Conservation (phyloP, 306 rosid genomes). For the Macrotyloma uniflorum region DNA sequence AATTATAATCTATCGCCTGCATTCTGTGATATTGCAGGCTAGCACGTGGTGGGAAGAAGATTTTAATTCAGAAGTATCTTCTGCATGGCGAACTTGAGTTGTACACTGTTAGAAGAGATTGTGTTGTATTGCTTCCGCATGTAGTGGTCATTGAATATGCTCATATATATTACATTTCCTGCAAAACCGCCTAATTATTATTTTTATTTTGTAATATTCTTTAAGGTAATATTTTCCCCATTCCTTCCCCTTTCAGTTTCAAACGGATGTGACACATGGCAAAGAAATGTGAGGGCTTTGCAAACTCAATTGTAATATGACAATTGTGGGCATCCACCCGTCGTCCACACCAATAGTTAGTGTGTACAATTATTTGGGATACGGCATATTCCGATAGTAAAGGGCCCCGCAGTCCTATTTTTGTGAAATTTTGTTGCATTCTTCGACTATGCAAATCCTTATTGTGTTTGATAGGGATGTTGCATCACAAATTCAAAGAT, state of each 20-base stretch:
- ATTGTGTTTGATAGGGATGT: neutral
- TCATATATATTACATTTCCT: neutral
- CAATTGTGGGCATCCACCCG: neutral
- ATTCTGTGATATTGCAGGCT: conserved; percentile 52
- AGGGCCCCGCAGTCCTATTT: neutral
- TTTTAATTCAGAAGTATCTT: conserved; percentile 71
- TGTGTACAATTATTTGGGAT: neutral
- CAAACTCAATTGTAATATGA: conserved; percentile 27
- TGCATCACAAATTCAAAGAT: neutral
- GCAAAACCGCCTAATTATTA: neutral
- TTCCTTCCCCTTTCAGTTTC: neutral
- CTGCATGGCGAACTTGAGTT: conserved; percentile 86
- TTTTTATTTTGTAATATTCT: neutral
- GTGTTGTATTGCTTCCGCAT: conserved; percentile 11
- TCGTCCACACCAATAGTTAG: neutral
- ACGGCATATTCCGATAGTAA: neutral
- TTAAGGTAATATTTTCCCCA: conserved; percentile 26
- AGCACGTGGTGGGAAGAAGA: conserved; percentile 99
- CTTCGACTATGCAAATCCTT: neutral
- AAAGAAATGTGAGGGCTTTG: conserved; percentile 15
- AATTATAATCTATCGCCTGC: conserved; percentile 9
- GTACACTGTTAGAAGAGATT: neutral
- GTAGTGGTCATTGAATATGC: conserved; percentile 28
- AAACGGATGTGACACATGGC: conserved; percentile 8
- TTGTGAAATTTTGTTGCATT: neutral